Evolutionary conservation across 148 eudicot species (phyloP).

Genomic region (Rhododendron mucronatum): DNA sequence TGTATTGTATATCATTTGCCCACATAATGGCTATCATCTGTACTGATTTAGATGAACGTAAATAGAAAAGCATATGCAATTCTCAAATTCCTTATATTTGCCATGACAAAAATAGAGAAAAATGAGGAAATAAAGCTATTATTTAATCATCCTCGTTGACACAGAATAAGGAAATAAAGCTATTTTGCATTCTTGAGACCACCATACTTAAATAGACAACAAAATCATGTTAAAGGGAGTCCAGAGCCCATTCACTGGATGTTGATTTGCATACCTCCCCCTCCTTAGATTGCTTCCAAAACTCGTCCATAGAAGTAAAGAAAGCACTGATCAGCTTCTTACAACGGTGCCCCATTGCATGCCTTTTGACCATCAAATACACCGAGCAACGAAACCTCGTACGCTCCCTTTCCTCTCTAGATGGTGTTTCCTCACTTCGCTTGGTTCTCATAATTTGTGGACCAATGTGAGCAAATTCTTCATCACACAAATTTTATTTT

Average conservation of each 20-base stretch:
- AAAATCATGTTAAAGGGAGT: background rate
- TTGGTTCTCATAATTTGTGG: background rate
- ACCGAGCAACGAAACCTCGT: background rate
- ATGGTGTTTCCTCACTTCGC: background rate
- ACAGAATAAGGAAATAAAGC: background rate
- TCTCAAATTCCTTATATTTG: background rate
- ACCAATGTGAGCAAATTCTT: background rate
- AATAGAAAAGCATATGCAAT: background rate
- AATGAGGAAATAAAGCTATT: background rate
- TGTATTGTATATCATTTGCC: background rate
- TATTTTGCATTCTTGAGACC: background rate
- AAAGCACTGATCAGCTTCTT: background rate
- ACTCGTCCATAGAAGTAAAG: background rate
- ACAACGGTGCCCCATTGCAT: background rate
- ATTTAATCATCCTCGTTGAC: background rate
- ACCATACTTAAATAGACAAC: background rate
- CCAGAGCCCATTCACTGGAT: background rate
- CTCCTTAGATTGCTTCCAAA: background rate
- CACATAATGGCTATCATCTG: background rate
- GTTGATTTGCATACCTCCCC: background rate
- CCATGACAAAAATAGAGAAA: background rate
- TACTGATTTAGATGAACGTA: background rate
- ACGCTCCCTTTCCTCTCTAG: background rate
- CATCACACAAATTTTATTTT: background rate
- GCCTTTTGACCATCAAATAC: background rate